phyloP scores from a whole-genome alignment of 176 grass and related monocot species.

The Raddia guianensis region DNA sequence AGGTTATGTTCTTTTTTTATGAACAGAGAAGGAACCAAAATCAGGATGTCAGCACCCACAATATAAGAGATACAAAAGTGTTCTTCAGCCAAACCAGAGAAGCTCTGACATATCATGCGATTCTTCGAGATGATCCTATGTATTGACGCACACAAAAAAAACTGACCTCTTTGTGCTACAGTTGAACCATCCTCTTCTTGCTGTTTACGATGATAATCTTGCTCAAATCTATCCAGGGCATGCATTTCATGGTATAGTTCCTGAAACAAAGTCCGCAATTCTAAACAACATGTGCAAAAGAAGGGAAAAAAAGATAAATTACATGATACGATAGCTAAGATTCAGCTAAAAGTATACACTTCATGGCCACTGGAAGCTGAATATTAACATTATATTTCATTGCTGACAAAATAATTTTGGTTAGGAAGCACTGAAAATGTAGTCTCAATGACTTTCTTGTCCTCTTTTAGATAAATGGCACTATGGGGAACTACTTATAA shows the following conservation, averaged over 20 bases:
- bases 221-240: constrained; percentile 94
- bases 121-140: constrained; percentile 29
- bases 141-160: constrained; percentile 34
- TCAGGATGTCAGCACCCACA: background rate
- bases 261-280: constrained; percentile 42
- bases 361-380: constrained; percentile 5
- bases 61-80: background rate
- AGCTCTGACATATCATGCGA: background rate
- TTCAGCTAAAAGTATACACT: constrained; percentile 22
- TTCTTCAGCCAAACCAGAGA: constrained; percentile 11
- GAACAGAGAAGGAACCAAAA: constrained; percentile 8
- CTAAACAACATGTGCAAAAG: constrained; percentile 28
- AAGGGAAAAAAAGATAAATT: constrained; percentile 3
- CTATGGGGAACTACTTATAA: constrained; percentile 8
- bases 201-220: constrained; percentile 81
- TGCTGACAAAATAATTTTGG: constrained; percentile 1
- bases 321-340: background rate
- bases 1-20: constrained; percentile 10
- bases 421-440: background rate
- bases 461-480: constrained; percentile 13
- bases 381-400: constrained; percentile 21
- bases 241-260: constrained; percentile 99
- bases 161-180: constrained; percentile 77
- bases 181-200: constrained; percentile 76
- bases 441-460: constrained; percentile 4